These are phyloP conservation scores for Metarhizium rileyi DNA, from an alignment of 2,329 filamentous ascomycete genomes.

Conservation along the genomic window DNA sequence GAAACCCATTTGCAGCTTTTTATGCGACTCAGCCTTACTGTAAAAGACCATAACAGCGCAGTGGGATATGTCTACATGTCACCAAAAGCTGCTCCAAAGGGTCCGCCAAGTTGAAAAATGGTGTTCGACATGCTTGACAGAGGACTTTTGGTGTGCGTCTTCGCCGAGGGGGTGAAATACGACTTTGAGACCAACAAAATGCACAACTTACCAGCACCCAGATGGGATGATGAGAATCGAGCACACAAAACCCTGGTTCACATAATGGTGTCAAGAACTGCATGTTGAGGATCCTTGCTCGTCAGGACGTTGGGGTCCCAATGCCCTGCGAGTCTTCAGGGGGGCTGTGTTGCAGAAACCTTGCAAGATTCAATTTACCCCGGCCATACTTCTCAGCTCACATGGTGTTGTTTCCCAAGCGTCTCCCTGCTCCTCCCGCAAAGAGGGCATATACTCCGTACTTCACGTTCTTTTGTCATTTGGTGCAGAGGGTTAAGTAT, in stretches of 20 bases:
- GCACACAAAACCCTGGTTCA: too few species aligned
- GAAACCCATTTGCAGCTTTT: not conserved
- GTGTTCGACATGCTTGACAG: too few species aligned
- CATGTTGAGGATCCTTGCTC: too few species aligned
- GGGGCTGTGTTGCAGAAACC: not conserved
- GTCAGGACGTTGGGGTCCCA: too few species aligned
- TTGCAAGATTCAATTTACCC: not conserved
- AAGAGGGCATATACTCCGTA: not conserved
- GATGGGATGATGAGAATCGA: too few species aligned
- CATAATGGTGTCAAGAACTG: too few species aligned
- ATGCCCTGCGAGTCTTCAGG: not conserved
- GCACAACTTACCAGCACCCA: too few species aligned
- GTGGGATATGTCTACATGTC: not conserved
- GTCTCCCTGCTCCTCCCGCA: not conserved
- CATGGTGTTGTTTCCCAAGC: not conserved
- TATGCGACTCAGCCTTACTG: not conserved
- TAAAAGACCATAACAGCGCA: not conserved
- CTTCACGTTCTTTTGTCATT: not conserved
- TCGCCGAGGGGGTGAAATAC: too few species aligned
- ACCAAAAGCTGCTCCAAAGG: too few species aligned
- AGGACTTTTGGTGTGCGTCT: too few species aligned
- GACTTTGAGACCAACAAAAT: too few species aligned
- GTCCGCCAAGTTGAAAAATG: too few species aligned
- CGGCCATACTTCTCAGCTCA: not conserved
- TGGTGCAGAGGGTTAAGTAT: not conserved